These are phyloP conservation scores for Flaveria brownii DNA, from an alignment of 129 eudicot species.

Conservation along the genomic window DNA sequence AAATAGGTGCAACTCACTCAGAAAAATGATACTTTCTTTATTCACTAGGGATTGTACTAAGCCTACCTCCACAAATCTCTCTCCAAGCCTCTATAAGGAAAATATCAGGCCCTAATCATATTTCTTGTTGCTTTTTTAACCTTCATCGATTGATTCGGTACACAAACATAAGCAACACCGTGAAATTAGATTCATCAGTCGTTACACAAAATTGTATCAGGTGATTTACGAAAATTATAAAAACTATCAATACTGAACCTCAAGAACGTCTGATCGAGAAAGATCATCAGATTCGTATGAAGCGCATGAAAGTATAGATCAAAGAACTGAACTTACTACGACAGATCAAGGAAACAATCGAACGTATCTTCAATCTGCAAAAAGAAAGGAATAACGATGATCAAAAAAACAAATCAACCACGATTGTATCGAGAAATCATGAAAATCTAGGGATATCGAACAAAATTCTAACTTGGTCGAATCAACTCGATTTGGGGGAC, in stretches of 20 bases:
- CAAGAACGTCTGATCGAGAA: neutral
- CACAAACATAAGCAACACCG: neutral
- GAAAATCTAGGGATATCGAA: neutral
- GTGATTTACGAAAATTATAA: neutral
- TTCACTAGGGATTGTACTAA: neutral
- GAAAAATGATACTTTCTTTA: neutral
- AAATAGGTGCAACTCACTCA: neutral
- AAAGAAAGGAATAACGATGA: neutral
- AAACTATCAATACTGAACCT: neutral
- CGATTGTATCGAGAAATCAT: neutral
- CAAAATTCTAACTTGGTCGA: conserved; percentile 6
- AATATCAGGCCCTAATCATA: neutral
- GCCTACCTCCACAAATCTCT: neutral
- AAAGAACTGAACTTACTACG: conserved; percentile 9
- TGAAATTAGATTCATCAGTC: neutral
- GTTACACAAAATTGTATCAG: neutral
- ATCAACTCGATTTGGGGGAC: conserved; percentile 13
- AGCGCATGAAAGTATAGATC: neutral
- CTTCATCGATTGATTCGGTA: neutral
- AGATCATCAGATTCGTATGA: neutral
- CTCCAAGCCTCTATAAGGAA: neutral
- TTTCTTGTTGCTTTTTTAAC: neutral
- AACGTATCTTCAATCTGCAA: conserved; percentile 33
- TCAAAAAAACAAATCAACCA: neutral
- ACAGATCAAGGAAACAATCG: conserved; percentile 6